Percentiles rank a stretch among this genome's conserved stretches.
These are phyloP conservation scores for Arabis hirsuta DNA, from an alignment of 345 rosid genomes.

Conservation along the genomic window DNA sequence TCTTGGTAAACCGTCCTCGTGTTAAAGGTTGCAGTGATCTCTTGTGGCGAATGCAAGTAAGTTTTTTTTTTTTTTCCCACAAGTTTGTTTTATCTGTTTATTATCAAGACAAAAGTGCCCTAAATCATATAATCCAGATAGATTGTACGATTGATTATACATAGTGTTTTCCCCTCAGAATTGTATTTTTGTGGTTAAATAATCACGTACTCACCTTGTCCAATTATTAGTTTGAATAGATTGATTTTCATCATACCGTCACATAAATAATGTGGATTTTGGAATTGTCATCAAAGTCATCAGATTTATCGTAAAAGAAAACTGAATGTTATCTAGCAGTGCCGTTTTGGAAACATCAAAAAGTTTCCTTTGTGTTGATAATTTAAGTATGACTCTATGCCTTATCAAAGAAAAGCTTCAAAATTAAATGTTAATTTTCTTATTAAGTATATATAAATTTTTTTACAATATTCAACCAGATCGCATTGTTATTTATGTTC, in stretches of 20 bases:
- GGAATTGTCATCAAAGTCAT: not conserved
- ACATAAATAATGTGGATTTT: not conserved
- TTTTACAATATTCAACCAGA: not conserved
- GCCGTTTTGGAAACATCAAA: not conserved
- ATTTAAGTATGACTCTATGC: not conserved
- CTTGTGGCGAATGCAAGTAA: constrained; percentile 57
- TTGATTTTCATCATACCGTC: not conserved
- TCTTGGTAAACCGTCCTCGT: constrained; percentile 37
- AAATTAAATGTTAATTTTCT: not conserved
- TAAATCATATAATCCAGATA: not conserved
- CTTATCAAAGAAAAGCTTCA: not conserved
- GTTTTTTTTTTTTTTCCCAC: not conserved
- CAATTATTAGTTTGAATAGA: not conserved
- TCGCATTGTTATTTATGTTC: not conserved
- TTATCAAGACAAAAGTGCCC: not conserved
- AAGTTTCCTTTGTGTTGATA: not conserved
- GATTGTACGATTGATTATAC: not conserved
- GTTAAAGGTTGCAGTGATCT: constrained; percentile 53
- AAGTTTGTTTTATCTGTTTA: not conserved
- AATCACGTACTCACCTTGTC: not conserved
- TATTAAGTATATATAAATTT: not conserved
- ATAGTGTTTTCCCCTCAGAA: too few species aligned
- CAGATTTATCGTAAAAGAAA: not conserved
- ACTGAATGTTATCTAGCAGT: not conserved
- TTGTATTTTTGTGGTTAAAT: not conserved